Conservation (phyloP, 495 filamentous ascomycete genomes). For the Astrothelium subdiscretum region DNA sequence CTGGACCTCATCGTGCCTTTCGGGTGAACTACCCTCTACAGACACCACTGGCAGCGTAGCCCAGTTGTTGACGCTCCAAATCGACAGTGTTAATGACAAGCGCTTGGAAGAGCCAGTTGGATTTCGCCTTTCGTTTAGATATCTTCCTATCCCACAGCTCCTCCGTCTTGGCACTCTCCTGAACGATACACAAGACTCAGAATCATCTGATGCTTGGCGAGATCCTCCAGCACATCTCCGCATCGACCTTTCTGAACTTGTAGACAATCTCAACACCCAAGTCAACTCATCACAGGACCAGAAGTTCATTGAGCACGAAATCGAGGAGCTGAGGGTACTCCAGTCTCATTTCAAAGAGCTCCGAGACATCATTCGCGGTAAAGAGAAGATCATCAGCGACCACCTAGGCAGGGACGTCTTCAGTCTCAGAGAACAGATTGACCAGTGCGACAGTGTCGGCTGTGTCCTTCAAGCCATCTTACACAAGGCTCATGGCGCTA, state of each 20-base stretch:
- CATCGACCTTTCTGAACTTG: neutral
- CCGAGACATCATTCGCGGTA: constrained; percentile 13
- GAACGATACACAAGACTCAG: constrained; percentile 8
- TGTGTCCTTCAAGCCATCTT: constrained; percentile 22
- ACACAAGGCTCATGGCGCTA: constrained; percentile 16
- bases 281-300: neutral
- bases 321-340: constrained; percentile 22
- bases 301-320: constrained; percentile 14
- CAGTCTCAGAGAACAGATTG: constrained; percentile 19
- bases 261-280: constrained; percentile 1
- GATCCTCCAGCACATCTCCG: constrained; percentile 17
- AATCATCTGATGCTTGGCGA: constrained; percentile 15
- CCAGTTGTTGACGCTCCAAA: constrained; percentile 16
- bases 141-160: constrained; percentile 17
- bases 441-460: constrained; percentile 27
- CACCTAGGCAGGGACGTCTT: constrained; percentile 16
- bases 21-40: constrained; percentile 5
- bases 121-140: constrained; percentile 21
- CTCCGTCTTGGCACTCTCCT: constrained; percentile 14
- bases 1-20: constrained; percentile 20
- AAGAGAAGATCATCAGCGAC: constrained; percentile 2
- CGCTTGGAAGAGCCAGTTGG: constrained; percentile 14
- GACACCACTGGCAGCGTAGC: constrained; percentile 10
- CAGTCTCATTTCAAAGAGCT: constrained; percentile 20
- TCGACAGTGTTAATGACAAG: constrained; percentile 18